These are phyloP conservation scores for Dryas integrifolia DNA, from an alignment of 331 rosid species.

Conservation along the genomic window DNA sequence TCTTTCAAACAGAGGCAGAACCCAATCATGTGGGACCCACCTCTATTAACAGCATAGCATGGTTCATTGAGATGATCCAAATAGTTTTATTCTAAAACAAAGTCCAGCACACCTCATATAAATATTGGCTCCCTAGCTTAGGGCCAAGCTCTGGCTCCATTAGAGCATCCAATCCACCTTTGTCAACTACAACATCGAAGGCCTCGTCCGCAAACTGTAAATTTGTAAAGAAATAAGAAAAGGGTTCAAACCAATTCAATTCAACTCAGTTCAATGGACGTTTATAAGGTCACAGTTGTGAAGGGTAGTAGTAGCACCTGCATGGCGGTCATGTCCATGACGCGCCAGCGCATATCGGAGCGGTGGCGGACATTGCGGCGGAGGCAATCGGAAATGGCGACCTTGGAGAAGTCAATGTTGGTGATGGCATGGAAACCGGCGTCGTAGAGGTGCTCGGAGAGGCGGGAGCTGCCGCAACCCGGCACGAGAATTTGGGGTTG, in stretches of 20 bases:
- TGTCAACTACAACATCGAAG: constrained; percentile 65
- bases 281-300: too few relatives aligned
- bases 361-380: constrained; percentile 87
- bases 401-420: constrained; percentile 86
- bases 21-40: too few relatives aligned
- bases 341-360: constrained; percentile 90
- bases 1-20: too few relatives aligned
- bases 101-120: constrained; percentile 55
- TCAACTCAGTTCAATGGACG: too few relatives aligned
- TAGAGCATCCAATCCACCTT: constrained; percentile 95
- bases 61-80: too few relatives aligned
- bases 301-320: constrained; percentile 37
- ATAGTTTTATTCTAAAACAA: not conserved
- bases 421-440: constrained; percentile 59
- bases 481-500: constrained; percentile 59
- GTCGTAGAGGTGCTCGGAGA: constrained; percentile 85
- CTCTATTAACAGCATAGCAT: too few relatives aligned
- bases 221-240: not conserved
- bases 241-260: not conserved
- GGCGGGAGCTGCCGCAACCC: constrained; percentile 87
- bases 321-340: constrained; percentile 92
- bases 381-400: constrained; percentile 82
- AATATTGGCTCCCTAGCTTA: constrained; percentile 66
- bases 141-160: constrained; percentile 93
- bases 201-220: constrained; percentile 56